Percentiles rank a stretch among this genome's conserved stretches.
Conservation (phyloP, 2,329 filamentous ascomycete species). For the Clarireedia hainanense region DNA sequence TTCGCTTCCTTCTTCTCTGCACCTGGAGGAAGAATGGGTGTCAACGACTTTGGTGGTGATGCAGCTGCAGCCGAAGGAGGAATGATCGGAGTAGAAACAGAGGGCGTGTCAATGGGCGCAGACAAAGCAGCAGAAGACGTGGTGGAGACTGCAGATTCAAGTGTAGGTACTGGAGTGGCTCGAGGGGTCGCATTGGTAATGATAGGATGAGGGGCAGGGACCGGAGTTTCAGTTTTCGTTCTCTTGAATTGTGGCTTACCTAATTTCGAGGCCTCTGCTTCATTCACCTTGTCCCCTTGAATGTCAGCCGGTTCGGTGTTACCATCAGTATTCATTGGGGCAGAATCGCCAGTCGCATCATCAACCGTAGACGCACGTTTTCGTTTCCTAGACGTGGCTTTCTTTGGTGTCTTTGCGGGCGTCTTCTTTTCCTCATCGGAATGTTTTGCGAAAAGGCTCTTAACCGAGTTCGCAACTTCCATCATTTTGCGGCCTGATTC, state of each 20-base stretch:
- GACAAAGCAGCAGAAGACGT: constrained; percentile 14
- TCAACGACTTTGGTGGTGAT: constrained; percentile 29
- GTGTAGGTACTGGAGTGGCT: constrained; percentile 10
- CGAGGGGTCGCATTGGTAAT: constrained; percentile 29
- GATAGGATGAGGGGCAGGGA: constrained; percentile 37
- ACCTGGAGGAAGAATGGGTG: constrained; percentile 28
- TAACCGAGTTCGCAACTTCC: constrained; percentile 39
- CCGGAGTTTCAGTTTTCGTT: constrained; percentile 49
- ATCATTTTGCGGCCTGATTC: constrained; percentile 47
- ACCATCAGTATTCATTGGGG: constrained; percentile 15
- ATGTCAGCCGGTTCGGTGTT: constrained; percentile 13
- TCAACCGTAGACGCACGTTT: constrained; percentile 24
- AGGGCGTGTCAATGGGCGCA: constrained; percentile 10
- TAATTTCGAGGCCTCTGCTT: constrained; percentile 14
- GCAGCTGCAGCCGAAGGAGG: constrained; percentile 1
- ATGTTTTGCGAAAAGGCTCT: constrained; percentile 30
- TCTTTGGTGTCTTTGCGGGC: constrained; percentile 17
- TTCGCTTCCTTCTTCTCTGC: constrained; percentile 22
- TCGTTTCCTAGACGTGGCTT: constrained; percentile 24
- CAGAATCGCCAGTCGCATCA: constrained; percentile 1
- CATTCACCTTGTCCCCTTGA: constrained; percentile 9
- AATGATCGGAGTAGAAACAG: constrained; percentile 10
- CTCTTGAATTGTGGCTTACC: constrained; percentile 40
- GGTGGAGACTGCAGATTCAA: constrained; percentile 17
- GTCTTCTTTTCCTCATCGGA: constrained; percentile 13